Evolutionary conservation across 2,329 filamentous ascomycete species (phyloP), one percentile per base, ranked within the genome.

Genomic region (Epichloe gansuensis): DNA sequence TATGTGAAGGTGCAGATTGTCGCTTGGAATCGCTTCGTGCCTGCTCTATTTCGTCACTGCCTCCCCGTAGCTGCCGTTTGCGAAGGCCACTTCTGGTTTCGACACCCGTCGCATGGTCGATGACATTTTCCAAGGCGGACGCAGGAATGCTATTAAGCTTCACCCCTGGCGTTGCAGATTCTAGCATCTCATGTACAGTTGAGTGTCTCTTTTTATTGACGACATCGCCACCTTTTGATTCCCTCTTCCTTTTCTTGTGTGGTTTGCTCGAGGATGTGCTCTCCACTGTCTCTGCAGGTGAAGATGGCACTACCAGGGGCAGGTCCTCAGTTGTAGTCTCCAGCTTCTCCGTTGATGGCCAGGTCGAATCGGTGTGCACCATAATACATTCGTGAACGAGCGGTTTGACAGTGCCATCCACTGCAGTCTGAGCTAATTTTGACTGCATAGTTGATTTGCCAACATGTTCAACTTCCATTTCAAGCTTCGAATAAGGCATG

Each of bases 121-220:
- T 9, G 13, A 12, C 21, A 13, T 36, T 12, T 23, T 44, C 27
- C 12, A 4, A 38, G 39, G 15, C 21, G 23, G 43, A 35, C n/a
- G 15, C 12, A 25, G 42, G 15, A 27, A n/a, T 15, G 13, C 2
- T 42, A 6, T 4, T 17, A n/a, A 12, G 13, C 17, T 45, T 35
- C 23, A 21, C 17, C 3, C 25, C n/a, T 12, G 15, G 12, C 23
- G 25, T 17, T 41, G 35, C 8, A 42, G 39, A 44, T 11, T 48
- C 43, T n/a, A n/a, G n/a, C 13, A 27, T 7, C 45, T 45, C 35
- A n/a, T 36, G 27, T 2, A 59, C 59, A 36, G 47, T 46, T 3
- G 63, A 60, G 17, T 62, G 61, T 55, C 58, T 61, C 55, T 58
- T 65, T 55, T 68, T 68, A 31, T 55, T 58, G n/a, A 58, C 59